A percentile compares a stretch with the other conserved stretches of the same genome.
Evolutionary conservation across 768 basidiomycete species (phyloP).

Genomic region (Xerocomellus intermedius): DNA sequence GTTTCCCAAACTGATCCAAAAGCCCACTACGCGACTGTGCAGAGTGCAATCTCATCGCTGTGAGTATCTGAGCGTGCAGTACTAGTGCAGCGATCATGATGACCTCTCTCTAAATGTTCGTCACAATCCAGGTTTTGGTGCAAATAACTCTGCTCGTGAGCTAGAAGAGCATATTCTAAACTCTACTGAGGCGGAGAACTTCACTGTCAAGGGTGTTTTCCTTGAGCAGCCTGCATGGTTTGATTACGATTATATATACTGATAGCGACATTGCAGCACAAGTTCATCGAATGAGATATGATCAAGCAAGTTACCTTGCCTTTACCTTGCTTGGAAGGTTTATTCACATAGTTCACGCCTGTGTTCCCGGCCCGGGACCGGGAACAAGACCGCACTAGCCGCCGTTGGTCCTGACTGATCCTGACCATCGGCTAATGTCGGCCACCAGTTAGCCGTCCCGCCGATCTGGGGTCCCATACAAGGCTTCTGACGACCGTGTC

Average conservation of each 20-base stretch:
- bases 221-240: slow-evolving; percentile 53
- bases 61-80: slow-evolving; percentile 25
- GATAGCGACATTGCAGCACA: slow-evolving; percentile 5
- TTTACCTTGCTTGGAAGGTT: slow-evolving; percentile 3
- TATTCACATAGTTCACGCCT: not conserved
- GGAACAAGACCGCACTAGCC: too few relatives aligned
- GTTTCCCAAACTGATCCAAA: slow-evolving; percentile 33
- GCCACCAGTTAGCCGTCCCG: not conserved
- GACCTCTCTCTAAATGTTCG: not conserved
- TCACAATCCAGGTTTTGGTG: slow-evolving; percentile 44
- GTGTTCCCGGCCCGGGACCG: not conserved
- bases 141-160: slow-evolving; percentile 44
- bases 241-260: slow-evolving; percentile 47
- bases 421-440: too few relatives aligned
- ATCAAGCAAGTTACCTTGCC: not conserved
- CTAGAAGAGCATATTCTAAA: slow-evolving; percentile 48
- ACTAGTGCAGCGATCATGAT: slow-evolving; percentile 39
- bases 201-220: slow-evolving; percentile 51
- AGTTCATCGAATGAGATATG: not conserved
- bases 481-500: not conserved
- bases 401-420: too few relatives aligned
- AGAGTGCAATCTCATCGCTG: slow-evolving; percentile 36
- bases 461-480: not conserved
- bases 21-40: slow-evolving; percentile 23
- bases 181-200: slow-evolving; percentile 38